A percentile compares a stretch with the other conserved stretches of the same genome.
These are phyloP conservation scores for Exophiala oligosperma DNA, from an alignment of 2,329 filamentous ascomycete species.

Conservation along the genomic window DNA sequence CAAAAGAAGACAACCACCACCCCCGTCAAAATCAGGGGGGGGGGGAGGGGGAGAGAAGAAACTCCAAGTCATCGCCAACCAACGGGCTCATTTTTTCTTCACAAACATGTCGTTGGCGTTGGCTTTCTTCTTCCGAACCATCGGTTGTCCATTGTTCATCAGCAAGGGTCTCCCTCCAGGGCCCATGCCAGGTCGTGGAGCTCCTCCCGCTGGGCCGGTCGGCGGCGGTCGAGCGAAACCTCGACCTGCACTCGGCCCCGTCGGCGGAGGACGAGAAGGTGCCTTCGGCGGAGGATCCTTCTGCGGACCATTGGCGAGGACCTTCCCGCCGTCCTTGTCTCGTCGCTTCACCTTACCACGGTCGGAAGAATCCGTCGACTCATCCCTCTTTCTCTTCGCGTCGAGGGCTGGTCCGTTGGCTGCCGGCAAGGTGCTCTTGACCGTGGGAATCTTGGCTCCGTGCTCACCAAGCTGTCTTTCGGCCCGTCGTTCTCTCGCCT, in stretches of 20 bases:
- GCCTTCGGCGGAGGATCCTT: background rate
- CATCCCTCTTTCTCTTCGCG: constrained; percentile 27
- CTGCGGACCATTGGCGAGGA: background rate
- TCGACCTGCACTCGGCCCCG: background rate
- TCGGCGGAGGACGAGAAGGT: too few relatives aligned
- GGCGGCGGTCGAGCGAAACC: constrained; percentile 2
- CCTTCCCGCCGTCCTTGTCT: background rate
- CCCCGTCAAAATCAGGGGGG: too few relatives aligned
- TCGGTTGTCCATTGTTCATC: constrained; percentile 6
- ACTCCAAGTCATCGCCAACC: too few relatives aligned
- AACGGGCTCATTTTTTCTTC: constrained; percentile 15
- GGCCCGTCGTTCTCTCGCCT: constrained; percentile 39
- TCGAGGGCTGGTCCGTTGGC: constrained; percentile 1
- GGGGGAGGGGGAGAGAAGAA: too few relatives aligned
- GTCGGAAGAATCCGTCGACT: constrained; percentile 7
- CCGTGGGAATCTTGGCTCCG: constrained; percentile 44
- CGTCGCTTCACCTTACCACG: constrained; percentile 12
- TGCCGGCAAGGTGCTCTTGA: constrained; percentile 26
- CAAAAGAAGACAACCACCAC: too few relatives aligned
- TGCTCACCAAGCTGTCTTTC: constrained; percentile 46
- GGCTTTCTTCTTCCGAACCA: constrained; percentile 25
- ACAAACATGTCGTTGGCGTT: constrained; percentile 25
- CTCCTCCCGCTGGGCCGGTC: background rate
- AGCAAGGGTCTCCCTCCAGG: constrained; percentile 1
- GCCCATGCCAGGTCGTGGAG: background rate